These are phyloP conservation scores for Magnaporthales sp. DNA, from an alignment of 2,329 filamentous ascomycete genomes.

Conservation along the genomic window DNA sequence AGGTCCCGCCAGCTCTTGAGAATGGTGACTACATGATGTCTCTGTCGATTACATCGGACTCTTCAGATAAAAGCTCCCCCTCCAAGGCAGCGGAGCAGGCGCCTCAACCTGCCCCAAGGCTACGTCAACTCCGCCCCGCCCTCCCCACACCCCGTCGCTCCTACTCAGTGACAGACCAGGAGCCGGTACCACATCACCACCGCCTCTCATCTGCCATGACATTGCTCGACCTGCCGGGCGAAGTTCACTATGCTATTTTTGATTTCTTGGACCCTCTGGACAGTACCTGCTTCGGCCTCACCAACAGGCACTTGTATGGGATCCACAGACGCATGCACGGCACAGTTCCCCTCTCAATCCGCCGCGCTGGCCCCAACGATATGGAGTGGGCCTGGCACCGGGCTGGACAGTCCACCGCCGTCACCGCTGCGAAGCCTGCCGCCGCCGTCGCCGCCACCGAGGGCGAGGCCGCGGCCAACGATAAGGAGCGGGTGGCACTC, in stretches of 20 bases:
- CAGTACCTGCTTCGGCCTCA: constrained; percentile 52
- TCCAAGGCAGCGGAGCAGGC: not conserved
- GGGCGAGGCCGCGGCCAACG: not conserved
- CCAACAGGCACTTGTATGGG: constrained; percentile 47
- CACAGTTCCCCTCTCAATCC: constrained; percentile 44
- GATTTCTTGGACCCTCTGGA: constrained; percentile 57
- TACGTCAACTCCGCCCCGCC: constrained; percentile 18
- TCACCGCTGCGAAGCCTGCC: constrained; percentile 6
- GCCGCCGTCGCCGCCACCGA: constrained; percentile 5
- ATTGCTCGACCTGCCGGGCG: constrained; percentile 44
- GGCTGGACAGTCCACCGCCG: not conserved
- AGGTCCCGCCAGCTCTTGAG: not conserved
- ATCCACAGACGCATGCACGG: constrained; percentile 50
- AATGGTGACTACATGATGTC: constrained; percentile 3
- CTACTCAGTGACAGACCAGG: constrained; percentile 52
- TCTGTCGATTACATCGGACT: not conserved
- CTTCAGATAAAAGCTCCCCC: not conserved
- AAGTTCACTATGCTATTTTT: constrained; percentile 52
- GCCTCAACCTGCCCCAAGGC: not conserved
- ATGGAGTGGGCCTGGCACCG: constrained; percentile 57
- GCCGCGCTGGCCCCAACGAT: constrained; percentile 52
- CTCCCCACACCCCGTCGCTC: constrained; percentile 43
- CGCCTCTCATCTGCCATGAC: constrained; percentile 34
- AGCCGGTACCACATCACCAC: constrained; percentile 42
- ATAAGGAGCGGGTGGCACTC: constrained; percentile 9